These are phyloP conservation scores for Zancudomyces culisetae DNA, from an alignment of 371 early-diverging fungal species.

Conservation along the genomic window DNA sequence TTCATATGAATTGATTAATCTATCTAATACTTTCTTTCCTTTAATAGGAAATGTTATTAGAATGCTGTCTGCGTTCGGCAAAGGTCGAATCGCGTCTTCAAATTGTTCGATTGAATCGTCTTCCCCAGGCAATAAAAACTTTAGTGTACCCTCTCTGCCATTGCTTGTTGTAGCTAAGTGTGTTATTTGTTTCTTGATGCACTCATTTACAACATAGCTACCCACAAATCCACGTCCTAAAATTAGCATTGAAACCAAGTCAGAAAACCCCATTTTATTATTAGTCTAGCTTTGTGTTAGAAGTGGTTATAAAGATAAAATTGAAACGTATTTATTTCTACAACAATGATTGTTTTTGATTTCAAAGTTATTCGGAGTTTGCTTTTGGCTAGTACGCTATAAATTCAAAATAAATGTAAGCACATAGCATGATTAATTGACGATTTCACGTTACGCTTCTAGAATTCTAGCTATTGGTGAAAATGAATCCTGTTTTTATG, in stretches of 20 bases:
- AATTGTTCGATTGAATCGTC: neutral
- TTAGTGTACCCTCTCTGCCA: conserved; percentile 29
- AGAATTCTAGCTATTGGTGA: too few species aligned
- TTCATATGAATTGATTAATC: conserved; percentile 17
- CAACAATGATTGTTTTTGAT: too few species aligned
- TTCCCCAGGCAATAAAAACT: conserved; percentile 19
- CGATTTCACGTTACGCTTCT: too few species aligned
- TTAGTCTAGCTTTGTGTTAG: too few species aligned
- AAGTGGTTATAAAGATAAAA: too few species aligned
- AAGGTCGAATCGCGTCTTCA: neutral
- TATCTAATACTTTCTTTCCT: conserved; percentile 8
- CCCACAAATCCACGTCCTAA: conserved; percentile 21
- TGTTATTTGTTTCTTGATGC: neutral
- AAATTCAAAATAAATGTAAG: too few species aligned
- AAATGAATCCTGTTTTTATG: too few species aligned
- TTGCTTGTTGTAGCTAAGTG: conserved; percentile 14
- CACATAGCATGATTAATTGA: too few species aligned
- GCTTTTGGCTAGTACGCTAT: too few species aligned
- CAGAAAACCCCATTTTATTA: too few species aligned
- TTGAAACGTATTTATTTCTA: too few species aligned
- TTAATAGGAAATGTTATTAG: conserved; percentile 33
- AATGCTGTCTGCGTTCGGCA: conserved; percentile 22
- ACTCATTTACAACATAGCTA: conserved; percentile 9
- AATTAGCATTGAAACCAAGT: conserved; percentile 10
- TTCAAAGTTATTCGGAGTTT: too few species aligned